These are phyloP conservation scores for Fonsecaea nubica DNA, from an alignment of 2,329 filamentous ascomycete species.

Conservation along the genomic window DNA sequence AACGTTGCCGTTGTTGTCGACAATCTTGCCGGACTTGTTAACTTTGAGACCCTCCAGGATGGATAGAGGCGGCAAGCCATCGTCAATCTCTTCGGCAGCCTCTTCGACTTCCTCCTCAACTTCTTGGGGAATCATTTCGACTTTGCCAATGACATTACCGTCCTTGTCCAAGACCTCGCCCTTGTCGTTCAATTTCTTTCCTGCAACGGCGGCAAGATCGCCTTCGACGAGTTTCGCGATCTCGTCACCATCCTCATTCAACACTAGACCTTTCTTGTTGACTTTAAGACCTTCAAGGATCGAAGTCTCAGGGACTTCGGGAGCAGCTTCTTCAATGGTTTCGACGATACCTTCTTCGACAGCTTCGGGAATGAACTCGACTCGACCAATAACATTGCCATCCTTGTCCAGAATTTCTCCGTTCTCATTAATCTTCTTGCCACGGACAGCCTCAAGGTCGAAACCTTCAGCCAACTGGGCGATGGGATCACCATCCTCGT, in stretches of 20 bases:
- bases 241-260: conserved; percentile 46
- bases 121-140: conserved; percentile 50
- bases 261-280: conserved; percentile 52
- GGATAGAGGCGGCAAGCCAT: conserved; percentile 44
- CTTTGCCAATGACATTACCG: conserved; percentile 56
- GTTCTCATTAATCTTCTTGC: conserved; percentile 45
- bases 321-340: conserved; percentile 33
- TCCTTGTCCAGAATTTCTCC: conserved; percentile 47
- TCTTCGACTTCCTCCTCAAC: conserved; percentile 45
- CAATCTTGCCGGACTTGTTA: conserved; percentile 54
- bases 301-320: conserved; percentile 40
- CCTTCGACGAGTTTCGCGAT: conserved; percentile 44
- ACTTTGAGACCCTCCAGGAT: conserved; percentile 50
- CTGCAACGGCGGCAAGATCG: conserved; percentile 42
- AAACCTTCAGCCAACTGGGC: conserved; percentile 57
- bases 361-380: conserved; percentile 40
- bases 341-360: conserved; percentile 43
- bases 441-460: conserved; percentile 43
- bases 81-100: conserved; percentile 41
- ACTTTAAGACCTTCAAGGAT: conserved; percentile 48
- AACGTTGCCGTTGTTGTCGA: conserved; percentile 54
- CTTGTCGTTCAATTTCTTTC: conserved; percentile 46
- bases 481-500: conserved; percentile 56
- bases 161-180: conserved; percentile 57
- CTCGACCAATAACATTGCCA: conserved; percentile 45